Evolutionary conservation across 345 rosid species (phyloP).

Genomic region (Anastatica hierochuntica): DNA sequence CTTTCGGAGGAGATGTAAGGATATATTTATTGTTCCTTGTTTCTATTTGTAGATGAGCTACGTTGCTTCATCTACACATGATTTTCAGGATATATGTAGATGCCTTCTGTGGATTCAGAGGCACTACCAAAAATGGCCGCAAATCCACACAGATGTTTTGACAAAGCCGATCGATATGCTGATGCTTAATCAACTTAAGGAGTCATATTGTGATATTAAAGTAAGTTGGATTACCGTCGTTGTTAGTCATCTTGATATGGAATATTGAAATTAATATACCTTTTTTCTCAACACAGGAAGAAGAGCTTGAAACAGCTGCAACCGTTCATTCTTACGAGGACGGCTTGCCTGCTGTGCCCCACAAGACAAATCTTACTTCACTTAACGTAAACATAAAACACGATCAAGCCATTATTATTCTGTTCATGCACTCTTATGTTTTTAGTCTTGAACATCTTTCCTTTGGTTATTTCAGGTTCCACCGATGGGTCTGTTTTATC

Average conservation of each 20-base stretch:
- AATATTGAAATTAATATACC: too few relatives aligned
- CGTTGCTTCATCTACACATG: too few relatives aligned
- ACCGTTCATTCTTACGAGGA: conserved; percentile 73
- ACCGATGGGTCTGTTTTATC: conserved; percentile 92
- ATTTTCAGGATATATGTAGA: conserved; percentile 85
- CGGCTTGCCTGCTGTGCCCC: conserved; percentile 59
- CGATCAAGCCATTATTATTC: background rate
- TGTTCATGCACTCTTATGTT: background rate
- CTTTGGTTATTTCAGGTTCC: conserved; percentile 52
- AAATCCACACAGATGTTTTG: conserved; percentile 63
- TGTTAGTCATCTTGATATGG: too few relatives aligned
- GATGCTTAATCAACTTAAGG: conserved; percentile 79
- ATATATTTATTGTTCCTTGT: conserved; percentile 17
- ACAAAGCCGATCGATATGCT: conserved; percentile 71
- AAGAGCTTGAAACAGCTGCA: conserved; percentile 58
- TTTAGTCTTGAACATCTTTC: background rate
- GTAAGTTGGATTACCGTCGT: too few relatives aligned
- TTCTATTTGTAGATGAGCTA: conserved; percentile 6
- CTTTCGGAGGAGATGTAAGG: conserved; percentile 91
- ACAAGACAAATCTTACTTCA: conserved; percentile 74
- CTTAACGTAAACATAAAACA: conserved; percentile 43
- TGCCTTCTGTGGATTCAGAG: conserved; percentile 94
- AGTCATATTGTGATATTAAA: conserved; percentile 63
- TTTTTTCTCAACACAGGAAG: conserved; percentile 40
- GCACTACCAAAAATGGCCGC: conserved; percentile 94